Evolutionary conservation across 2,329 filamentous ascomycete species (phyloP), one percentile per base, ranked within the genome.

Genomic region (Penicillium aurantiogriseum): DNA sequence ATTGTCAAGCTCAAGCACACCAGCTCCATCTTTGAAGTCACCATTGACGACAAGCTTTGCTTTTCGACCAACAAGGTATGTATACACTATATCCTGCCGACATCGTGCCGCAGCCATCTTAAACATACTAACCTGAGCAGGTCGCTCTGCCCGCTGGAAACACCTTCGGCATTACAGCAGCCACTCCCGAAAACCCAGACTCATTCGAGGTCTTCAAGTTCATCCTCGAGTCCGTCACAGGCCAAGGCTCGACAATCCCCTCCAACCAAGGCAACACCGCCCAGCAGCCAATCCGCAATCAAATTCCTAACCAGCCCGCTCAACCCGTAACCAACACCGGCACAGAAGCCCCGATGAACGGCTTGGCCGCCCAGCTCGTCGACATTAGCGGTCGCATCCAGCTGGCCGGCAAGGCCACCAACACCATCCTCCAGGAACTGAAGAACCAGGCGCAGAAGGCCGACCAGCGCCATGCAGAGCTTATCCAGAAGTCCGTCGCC

Each of bases 131-230:
- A 54, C 13, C 13, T 11, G 10, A 21, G 8, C 17, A 91, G 80
- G 83, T 97, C 68, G 81, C 80, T 60, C 83, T 99, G 25, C 94
- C 93, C 3, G 68, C 82, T 2, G 90, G 90, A 64, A 95, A 97
- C 79, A 84, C 85, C 72, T 90, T 96, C 64, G 94, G 94, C 67
- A 79, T 99, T 65, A 91, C 89, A 13, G 94, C 93, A 42, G 90
- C 91, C 17, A 93, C 91, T 3, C 90, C 91, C 31, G 93, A 97
- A 65, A 92, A 87, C 67, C 92, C 94, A 0, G 94, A 99, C 77
- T 96, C 91, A 5, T 96, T 97, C 69, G 94, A 99, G 76, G 76
- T 96, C 64, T 94, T 92, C 81, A 95, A 93, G 73, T 84, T 97
- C 71, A 82, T 89, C 36, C 85, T 94, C 51, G 85, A 87, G 69